phyloP scores from a whole-genome alignment of 257 asterid genomes.

The Leptodermis oblonga region DNA sequence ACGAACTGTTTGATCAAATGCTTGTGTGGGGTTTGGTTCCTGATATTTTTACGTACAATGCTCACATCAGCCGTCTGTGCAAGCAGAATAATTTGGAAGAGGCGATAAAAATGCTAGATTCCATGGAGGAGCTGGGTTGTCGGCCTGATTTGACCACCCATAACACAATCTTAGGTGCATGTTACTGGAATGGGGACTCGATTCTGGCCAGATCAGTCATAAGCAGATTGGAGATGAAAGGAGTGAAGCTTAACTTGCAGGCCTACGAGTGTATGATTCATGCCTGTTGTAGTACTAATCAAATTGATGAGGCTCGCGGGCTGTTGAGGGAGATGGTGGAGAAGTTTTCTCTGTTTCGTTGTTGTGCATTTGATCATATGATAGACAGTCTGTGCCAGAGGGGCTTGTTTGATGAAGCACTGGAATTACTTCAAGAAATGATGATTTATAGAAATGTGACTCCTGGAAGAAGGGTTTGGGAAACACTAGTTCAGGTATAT shows the following conservation, averaged over 20 bases:
- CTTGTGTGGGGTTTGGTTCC: slow-evolving; percentile 65
- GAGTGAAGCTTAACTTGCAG: slow-evolving; percentile 26
- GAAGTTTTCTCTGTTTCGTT: slow-evolving; percentile 20
- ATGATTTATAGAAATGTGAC: slow-evolving; percentile 21
- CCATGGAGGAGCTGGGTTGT: slow-evolving; percentile 65
- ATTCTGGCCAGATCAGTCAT: slow-evolving; percentile 31
- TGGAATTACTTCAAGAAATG: slow-evolving; percentile 25
- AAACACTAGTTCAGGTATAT: slow-evolving; percentile 22
- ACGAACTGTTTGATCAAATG: slow-evolving; percentile 77
- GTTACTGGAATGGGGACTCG: slow-evolving; percentile 37
- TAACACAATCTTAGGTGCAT: slow-evolving; percentile 24
- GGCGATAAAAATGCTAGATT: slow-evolving; percentile 41
- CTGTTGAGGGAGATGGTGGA: slow-evolving; percentile 36
- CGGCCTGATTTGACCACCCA: slow-evolving; percentile 47
- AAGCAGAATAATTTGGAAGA: slow-evolving; percentile 52
- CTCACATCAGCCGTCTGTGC: slow-evolving; percentile 51
- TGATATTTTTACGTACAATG: slow-evolving; percentile 54
- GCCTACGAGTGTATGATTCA: slow-evolving; percentile 31
- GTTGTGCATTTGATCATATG: slow-evolving; percentile 28
- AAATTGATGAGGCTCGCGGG: slow-evolving; percentile 32
- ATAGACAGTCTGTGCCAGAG: slow-evolving; percentile 29
- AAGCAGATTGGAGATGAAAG: slow-evolving; percentile 34
- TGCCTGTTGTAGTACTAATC: slow-evolving; percentile 28
- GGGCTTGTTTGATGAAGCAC: slow-evolving; percentile 29
- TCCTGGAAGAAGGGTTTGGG: slow-evolving; percentile 32